Conservation (phyloP, 2,329 filamentous ascomycete genomes). For the Eutypella sp. region DNA sequence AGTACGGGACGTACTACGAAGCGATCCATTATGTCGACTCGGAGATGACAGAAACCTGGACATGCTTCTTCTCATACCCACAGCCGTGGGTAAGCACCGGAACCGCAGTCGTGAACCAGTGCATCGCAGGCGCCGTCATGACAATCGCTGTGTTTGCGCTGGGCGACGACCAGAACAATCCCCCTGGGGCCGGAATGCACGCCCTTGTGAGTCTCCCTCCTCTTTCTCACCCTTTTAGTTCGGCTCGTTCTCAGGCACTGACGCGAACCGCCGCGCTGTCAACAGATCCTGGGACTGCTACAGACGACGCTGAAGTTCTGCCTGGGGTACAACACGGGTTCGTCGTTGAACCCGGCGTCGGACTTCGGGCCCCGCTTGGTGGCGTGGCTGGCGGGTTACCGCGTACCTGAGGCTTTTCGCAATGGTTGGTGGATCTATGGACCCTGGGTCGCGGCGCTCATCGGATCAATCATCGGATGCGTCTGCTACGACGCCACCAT, state of each 20-base stretch:
- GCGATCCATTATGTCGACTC: slow-evolving; percentile 28
- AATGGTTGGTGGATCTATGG: slow-evolving; percentile 29
- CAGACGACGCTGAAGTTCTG: slow-evolving; percentile 31
- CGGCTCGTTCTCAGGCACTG: not conserved
- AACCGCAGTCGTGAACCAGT: slow-evolving; percentile 30
- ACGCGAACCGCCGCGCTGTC: not conserved
- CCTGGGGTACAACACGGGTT: slow-evolving; percentile 32
- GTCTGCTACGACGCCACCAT: slow-evolving; percentile 27
- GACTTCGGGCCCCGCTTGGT: slow-evolving; percentile 29
- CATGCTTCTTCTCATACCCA: slow-evolving; percentile 31
- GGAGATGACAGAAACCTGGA: slow-evolving; percentile 21
- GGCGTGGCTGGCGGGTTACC: slow-evolving; percentile 12
- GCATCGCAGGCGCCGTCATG: slow-evolving; percentile 30
- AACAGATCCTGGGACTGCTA: slow-evolving; percentile 29
- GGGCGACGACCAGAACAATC: slow-evolving; percentile 33
- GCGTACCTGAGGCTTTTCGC: slow-evolving; percentile 20
- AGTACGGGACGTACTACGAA: slow-evolving; percentile 25
- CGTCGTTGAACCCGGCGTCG: slow-evolving; percentile 32
- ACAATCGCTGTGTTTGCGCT: slow-evolving; percentile 32
- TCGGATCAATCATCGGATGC: slow-evolving; percentile 25
- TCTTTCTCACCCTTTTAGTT: not conserved
- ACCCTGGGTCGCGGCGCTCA: slow-evolving; percentile 18
- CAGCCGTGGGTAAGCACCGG: slow-evolving; percentile 20
- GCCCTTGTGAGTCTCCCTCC: slow-evolving; percentile 18
- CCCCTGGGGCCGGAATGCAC: slow-evolving; percentile 32